Percentiles rank a stretch among this genome's conserved stretches.
phyloP scores from a whole-genome alignment of 2,329 filamentous ascomycete genomes.

The Pseudocercospora musae region DNA sequence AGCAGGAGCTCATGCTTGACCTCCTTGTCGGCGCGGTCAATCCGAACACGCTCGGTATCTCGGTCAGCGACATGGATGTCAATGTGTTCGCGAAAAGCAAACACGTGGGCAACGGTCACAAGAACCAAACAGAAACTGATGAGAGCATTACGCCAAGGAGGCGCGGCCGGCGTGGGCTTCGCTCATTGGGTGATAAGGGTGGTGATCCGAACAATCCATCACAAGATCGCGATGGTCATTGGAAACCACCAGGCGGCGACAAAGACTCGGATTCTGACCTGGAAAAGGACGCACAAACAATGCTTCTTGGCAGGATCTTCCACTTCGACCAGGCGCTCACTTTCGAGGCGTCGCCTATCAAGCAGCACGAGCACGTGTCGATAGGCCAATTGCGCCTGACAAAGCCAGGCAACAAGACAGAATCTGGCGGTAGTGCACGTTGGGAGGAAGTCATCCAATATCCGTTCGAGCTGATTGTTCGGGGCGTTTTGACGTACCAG shows the following conservation, averaged over 20 bases:
- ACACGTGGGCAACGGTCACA: slow-evolving; percentile 60
- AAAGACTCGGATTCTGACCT: slow-evolving; percentile 45
- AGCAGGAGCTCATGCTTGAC: slow-evolving; percentile 94
- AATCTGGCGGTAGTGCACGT: slow-evolving; percentile 72
- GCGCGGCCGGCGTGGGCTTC: slow-evolving; percentile 8
- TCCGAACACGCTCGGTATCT: slow-evolving; percentile 86
- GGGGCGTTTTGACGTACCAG: slow-evolving; percentile 83
- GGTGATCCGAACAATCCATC: slow-evolving; percentile 16
- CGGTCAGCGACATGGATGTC: slow-evolving; percentile 80
- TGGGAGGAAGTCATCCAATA: slow-evolving; percentile 91
- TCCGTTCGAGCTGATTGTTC: slow-evolving; percentile 88
- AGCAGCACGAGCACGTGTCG: slow-evolving; percentile 67
- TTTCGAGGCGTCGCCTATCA: slow-evolving; percentile 87
- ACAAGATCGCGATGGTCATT: slow-evolving; percentile 27
- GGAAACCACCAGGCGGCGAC: slow-evolving; percentile 25
- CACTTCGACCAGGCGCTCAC: slow-evolving; percentile 82
- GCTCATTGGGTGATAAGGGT: slow-evolving; percentile 1
- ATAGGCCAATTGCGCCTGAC: slow-evolving; percentile 78
- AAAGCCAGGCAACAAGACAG: slow-evolving; percentile 83
- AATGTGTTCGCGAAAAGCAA: slow-evolving; percentile 94
- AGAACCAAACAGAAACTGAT: slow-evolving; percentile 4
- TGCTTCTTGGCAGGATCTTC: slow-evolving; percentile 85
- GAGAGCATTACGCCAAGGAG: not conserved
- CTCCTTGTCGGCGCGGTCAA: slow-evolving; percentile 84
- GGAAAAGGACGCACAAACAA: slow-evolving; percentile 68